These are phyloP conservation scores for Gilbertella persicaria DNA, from an alignment of 371 early-diverging fungal genomes.

Conservation along the genomic window DNA sequence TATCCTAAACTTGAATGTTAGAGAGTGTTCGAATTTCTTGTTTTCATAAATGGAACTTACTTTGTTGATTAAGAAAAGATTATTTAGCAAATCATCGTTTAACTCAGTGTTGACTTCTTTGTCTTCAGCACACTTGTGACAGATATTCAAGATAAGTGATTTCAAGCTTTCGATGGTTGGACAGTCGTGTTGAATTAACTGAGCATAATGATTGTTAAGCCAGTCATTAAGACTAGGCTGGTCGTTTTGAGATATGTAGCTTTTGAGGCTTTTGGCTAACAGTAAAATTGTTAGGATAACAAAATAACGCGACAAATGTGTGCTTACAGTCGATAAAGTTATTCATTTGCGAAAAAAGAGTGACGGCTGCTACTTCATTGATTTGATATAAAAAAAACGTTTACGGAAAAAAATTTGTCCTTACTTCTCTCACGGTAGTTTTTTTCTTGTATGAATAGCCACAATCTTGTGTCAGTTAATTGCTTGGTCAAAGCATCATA, in stretches of 20 bases:
- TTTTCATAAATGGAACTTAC: neutral
- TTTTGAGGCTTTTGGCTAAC: neutral
- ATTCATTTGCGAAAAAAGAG: neutral
- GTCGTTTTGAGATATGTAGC: neutral
- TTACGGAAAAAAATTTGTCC: no score
- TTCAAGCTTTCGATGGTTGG: neutral
- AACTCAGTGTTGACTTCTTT: neutral
- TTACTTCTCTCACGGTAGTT: no score
- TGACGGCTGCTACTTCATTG: neutral
- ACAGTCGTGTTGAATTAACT: neutral
- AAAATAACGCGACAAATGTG: neutral
- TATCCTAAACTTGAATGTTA: neutral
- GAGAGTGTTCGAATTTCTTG: neutral
- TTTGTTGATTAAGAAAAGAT: neutral
- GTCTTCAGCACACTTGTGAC: neutral
- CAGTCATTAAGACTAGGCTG: neutral
- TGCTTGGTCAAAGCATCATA: no score
- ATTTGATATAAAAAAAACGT: no score
- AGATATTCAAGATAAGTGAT: neutral
- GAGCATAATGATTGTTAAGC: neutral
- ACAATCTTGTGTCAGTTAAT: no score
- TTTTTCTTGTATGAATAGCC: no score
- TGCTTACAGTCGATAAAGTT: neutral
- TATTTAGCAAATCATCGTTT: neutral
- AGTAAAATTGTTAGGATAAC: neutral